Percentiles rank a stretch among this genome's conserved stretches.
phyloP scores from a whole-genome alignment of 768 basidiomycete species.

The Ramaria rubella region DNA sequence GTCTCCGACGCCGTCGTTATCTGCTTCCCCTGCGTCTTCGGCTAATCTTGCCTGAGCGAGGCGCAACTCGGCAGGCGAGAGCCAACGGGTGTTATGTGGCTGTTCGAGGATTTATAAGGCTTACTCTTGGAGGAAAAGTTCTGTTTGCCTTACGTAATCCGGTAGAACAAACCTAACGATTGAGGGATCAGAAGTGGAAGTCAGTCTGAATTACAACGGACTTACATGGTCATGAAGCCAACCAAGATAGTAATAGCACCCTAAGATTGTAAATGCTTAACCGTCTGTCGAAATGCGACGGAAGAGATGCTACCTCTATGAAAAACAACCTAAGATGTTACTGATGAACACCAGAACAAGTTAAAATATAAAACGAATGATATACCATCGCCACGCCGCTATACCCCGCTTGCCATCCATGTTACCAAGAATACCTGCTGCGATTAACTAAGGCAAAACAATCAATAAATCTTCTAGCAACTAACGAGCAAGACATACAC shows the following conservation, averaged over 20 bases:
- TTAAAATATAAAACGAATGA: background rate
- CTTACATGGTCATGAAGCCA: slow-evolving; percentile 49
- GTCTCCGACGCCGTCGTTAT: slow-evolving; percentile 48
- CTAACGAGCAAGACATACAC: slow-evolving; percentile 39
- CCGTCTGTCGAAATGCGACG: too few relatives aligned
- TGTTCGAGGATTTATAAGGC: background rate
- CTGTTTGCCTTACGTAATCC: slow-evolving; percentile 1
- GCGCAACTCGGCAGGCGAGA: slow-evolving; percentile 41
- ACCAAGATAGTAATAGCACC: slow-evolving; percentile 58
- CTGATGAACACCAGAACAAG: slow-evolving; percentile 1
- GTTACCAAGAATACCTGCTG: slow-evolving; percentile 62
- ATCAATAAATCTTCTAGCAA: background rate
- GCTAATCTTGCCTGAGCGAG: slow-evolving; percentile 62
- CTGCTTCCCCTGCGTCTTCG: slow-evolving; percentile 63
- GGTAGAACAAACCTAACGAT: slow-evolving; percentile 1
- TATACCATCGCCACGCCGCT: slow-evolving; percentile 62
- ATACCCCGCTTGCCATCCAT: slow-evolving; percentile 67
- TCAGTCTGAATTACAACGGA: background rate
- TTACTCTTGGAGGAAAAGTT: background rate
- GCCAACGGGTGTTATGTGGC: slow-evolving; percentile 51
- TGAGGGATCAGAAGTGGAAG: background rate
- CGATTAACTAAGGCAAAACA: slow-evolving; percentile 43
- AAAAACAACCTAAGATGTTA: slow-evolving; percentile 60
- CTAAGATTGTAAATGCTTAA: slow-evolving; percentile 24
- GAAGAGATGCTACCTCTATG: slow-evolving; percentile 43